Evolutionary conservation across 2,329 filamentous ascomycete genomes (phyloP).

Genomic region (Scedosporium aurantiacum): DNA sequence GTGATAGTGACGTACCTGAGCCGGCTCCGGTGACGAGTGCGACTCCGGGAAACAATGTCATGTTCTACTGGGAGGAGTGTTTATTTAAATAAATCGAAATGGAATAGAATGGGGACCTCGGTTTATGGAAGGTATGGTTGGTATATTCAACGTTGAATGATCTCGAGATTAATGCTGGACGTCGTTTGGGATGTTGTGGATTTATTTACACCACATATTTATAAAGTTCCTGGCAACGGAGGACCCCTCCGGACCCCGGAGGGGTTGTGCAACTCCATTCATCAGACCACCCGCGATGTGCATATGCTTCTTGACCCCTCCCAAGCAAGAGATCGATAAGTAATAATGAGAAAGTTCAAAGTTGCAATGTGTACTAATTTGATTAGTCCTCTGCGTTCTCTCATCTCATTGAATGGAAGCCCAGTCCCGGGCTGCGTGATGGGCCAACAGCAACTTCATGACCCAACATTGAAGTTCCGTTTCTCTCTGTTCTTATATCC

Average conservation of each 20-base stretch:
- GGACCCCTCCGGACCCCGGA: background rate
- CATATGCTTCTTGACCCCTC: background rate
- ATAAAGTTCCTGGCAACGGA: background rate
- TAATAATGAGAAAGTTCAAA: background rate
- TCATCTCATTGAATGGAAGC: too few relatives aligned
- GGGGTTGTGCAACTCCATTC: background rate
- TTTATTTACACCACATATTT: background rate
- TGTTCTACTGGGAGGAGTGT: background rate
- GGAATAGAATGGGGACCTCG: background rate
- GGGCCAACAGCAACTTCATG: too few relatives aligned
- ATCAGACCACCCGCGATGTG: background rate
- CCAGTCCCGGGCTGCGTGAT: background rate
- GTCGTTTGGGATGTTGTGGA: background rate
- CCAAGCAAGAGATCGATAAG: background rate
- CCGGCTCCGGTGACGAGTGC: constrained; percentile 20
- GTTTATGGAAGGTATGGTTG: background rate
- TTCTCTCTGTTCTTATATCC: too few relatives aligned
- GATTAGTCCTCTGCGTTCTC: too few relatives aligned
- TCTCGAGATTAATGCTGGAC: too few relatives aligned
- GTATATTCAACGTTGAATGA: background rate
- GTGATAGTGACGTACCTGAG: constrained; percentile 15
- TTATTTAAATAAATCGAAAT: background rate
- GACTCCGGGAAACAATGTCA: constrained; percentile 19
- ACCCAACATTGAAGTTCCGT: too few relatives aligned
- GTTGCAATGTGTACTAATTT: too few relatives aligned